phyloP scores from a whole-genome alignment of 2,329 filamentous ascomycete species.

The Phaeophleospora eucalypticola region DNA sequence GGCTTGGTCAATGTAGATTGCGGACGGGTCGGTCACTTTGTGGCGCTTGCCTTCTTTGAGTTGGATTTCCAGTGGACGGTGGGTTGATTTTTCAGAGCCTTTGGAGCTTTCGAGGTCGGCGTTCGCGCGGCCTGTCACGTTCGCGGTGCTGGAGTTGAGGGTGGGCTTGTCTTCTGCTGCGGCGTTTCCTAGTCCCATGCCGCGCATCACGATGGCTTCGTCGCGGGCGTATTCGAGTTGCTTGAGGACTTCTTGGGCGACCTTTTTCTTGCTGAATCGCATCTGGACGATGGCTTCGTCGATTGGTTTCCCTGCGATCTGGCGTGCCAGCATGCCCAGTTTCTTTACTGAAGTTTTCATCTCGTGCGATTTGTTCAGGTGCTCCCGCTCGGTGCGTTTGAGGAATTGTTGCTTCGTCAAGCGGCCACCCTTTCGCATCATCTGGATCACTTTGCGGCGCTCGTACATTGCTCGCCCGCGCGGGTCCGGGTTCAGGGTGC shows the following conservation, averaged over 20 bases:
- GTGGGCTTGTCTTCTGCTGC: constrained; percentile 8
- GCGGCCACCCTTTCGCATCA: constrained; percentile 64
- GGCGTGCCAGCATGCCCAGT: constrained; percentile 75
- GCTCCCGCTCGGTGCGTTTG: constrained; percentile 59
- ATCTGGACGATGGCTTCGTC: constrained; percentile 93
- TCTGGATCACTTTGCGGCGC: constrained; percentile 75
- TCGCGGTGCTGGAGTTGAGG: constrained; percentile 10
- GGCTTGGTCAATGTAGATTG: constrained; percentile 84
- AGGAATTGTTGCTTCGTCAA: constrained; percentile 64
- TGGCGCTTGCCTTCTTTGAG: constrained; percentile 72
- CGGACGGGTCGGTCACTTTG: constrained; percentile 67
- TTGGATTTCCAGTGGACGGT: constrained; percentile 54
- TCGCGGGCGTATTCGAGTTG: constrained; percentile 80
- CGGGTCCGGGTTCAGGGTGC: constrained; percentile 71
- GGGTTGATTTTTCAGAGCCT: neutral
- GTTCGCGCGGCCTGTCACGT: constrained; percentile 6
- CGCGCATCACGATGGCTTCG: constrained; percentile 70
- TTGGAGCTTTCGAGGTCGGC: constrained; percentile 3
- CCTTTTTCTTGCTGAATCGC: constrained; percentile 92
- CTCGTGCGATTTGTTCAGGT: constrained; percentile 60
- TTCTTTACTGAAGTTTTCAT: constrained; percentile 91
- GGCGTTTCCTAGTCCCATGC: constrained; percentile 68
- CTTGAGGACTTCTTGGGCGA: constrained; percentile 69
- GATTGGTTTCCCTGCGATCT: constrained; percentile 89
- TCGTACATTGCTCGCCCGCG: constrained; percentile 69